Conservation (phyloP, 108 stramenopile genomes). For the Conticribra guillardii region DNA sequence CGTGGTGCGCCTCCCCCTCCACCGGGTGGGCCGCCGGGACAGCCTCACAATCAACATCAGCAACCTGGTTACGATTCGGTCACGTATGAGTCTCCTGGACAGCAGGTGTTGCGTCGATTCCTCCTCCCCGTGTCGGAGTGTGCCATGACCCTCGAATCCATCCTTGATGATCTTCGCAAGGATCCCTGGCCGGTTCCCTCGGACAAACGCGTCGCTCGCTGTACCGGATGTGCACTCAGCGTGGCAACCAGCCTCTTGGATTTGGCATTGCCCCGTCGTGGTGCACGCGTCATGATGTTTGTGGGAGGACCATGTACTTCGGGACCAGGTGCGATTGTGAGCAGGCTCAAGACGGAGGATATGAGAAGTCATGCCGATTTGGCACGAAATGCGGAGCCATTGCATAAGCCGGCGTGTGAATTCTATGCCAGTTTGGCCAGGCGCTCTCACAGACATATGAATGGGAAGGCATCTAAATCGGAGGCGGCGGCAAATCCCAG, state of each 20-base stretch:
- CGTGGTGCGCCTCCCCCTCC: conserved; percentile 50
- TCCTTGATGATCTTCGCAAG: conserved; percentile 95
- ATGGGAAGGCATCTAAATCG: conserved; percentile 47
- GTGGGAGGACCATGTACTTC: conserved; percentile 96
- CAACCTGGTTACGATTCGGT: conserved; percentile 25
- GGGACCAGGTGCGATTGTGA: conserved; percentile 95
- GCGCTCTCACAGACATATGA: conserved; percentile 17
- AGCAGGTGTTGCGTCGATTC: conserved; percentile 87
- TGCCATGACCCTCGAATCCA: conserved; percentile 89
- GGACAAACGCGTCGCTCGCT: conserved; percentile 92
- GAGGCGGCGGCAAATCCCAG: conserved; percentile 45
- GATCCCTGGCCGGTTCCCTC: conserved; percentile 97
- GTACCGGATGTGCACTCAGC: conserved; percentile 90
- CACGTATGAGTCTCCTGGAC: conserved; percentile 52
- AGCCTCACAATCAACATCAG: conserved; percentile 32
- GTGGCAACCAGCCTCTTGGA: conserved; percentile 93
- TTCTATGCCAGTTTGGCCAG: conserved; percentile 89
- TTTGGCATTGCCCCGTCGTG: conserved; percentile 89
- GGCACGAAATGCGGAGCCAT: conserved; percentile 87
- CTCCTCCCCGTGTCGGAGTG: conserved; percentile 94
- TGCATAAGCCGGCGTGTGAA: conserved; percentile 92
- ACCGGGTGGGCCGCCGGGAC: conserved; percentile 36
- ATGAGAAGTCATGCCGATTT: conserved; percentile 94
- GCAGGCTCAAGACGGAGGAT: conserved; percentile 86
- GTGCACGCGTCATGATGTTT: conserved; percentile 96